Conservation (phyloP, 2,329 filamentous ascomycete genomes). For the Paraconiothyrium sp. region DNA sequence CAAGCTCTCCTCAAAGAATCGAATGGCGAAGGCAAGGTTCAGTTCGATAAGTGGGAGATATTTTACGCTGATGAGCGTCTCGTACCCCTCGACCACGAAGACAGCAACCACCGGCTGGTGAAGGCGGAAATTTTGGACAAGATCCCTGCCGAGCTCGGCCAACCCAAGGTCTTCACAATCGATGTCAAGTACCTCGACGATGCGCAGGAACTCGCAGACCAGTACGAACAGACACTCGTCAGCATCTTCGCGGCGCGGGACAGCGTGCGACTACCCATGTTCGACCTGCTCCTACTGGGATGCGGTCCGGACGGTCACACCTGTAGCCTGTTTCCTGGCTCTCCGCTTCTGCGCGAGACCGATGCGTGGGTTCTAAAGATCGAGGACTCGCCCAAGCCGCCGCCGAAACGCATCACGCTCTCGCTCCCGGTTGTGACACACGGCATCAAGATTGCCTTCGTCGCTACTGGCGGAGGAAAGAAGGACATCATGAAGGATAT, state of each 20-base stretch:
- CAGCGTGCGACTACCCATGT: slow-evolving; percentile 92
- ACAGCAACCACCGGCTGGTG: slow-evolving; percentile 92
- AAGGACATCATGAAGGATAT: slow-evolving; percentile 92
- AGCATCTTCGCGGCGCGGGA: slow-evolving; percentile 88
- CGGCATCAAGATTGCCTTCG: slow-evolving; percentile 85
- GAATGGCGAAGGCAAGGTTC: slow-evolving; percentile 67
- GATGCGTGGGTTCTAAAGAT: slow-evolving; percentile 93
- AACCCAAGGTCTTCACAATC: slow-evolving; percentile 82
- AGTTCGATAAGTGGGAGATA: slow-evolving; percentile 92
- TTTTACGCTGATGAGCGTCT: slow-evolving; percentile 98
- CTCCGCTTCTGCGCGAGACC: slow-evolving; percentile 84
- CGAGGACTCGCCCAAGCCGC: slow-evolving; percentile 93
- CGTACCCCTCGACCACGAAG: slow-evolving; percentile 87
- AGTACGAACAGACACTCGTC: slow-evolving; percentile 90
- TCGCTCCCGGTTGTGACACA: slow-evolving; percentile 91
- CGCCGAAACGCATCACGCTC: slow-evolving; percentile 87
- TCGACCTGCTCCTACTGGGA: slow-evolving; percentile 91
- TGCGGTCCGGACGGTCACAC: slow-evolving; percentile 97
- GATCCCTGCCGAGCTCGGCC: slow-evolving; percentile 73
- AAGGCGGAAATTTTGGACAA: slow-evolving; percentile 90
- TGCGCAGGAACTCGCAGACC: slow-evolving; percentile 89
- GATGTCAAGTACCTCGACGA: slow-evolving; percentile 75
- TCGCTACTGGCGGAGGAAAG: slow-evolving; percentile 90
- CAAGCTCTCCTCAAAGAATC: slow-evolving; percentile 76
- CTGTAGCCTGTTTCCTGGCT: slow-evolving; percentile 93